These are phyloP conservation scores for Leishmania aethiopica DNA, from an alignment of 208 protist genomes.

Conservation along the genomic window DNA sequence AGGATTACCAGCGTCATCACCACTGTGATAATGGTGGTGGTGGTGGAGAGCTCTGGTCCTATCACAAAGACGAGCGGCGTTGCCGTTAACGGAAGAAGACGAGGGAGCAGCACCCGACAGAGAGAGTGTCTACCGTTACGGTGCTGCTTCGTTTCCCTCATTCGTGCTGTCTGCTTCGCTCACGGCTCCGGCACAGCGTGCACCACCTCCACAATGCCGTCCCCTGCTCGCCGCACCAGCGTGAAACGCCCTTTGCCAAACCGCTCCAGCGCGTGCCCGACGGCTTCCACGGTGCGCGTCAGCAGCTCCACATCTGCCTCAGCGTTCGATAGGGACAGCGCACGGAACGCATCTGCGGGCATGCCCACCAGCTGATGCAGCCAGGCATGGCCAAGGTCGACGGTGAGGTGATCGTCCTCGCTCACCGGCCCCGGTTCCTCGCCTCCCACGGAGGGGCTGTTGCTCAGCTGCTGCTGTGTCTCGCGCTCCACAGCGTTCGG, in stretches of 20 bases:
- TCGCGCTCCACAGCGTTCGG: slow-evolving; percentile 31
- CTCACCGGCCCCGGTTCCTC: background rate
- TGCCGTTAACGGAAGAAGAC: background rate
- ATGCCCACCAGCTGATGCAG: slow-evolving; percentile 60
- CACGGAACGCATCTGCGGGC: slow-evolving; percentile 45
- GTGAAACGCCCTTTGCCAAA: slow-evolving; percentile 49
- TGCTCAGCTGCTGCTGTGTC: slow-evolving; percentile 18
- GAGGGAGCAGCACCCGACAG: background rate
- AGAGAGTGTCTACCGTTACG: background rate
- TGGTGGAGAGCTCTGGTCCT: background rate
- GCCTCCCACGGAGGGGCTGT: background rate
- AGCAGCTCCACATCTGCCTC: slow-evolving; percentile 41
- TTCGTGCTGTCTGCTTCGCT: background rate
- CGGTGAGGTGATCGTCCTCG: slow-evolving; percentile 35
- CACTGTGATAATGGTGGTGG: background rate
- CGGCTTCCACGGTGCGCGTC: slow-evolving; percentile 38
- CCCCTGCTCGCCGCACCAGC: slow-evolving; percentile 36
- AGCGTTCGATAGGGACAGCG: slow-evolving; percentile 34
- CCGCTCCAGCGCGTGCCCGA: slow-evolving; percentile 53
- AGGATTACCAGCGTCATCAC: background rate
- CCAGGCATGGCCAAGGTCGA: slow-evolving; percentile 74
- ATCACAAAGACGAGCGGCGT: background rate
- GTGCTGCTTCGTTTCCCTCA: background rate
- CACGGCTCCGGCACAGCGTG: slow-evolving; percentile 17
- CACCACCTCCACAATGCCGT: slow-evolving; percentile 55